Percentiles rank a stretch among this genome's conserved stretches.
Evolutionary conservation across 208 protist species (phyloP).

Genomic region (Acanthamoeba triangularis): DNA sequence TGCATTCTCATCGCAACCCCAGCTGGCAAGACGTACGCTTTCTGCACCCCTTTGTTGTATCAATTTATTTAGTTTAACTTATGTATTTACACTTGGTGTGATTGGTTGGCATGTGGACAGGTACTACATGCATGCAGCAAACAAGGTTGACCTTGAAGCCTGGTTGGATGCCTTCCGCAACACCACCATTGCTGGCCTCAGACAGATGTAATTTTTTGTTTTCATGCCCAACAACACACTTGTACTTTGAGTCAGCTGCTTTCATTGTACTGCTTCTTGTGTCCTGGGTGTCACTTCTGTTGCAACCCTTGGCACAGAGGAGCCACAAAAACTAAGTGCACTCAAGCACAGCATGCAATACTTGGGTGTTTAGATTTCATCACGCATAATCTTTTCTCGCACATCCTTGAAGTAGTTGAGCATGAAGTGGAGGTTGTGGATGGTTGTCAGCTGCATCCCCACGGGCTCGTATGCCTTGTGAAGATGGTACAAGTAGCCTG

Average conservation of each 20-base stretch:
- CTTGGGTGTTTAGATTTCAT: slow-evolving; percentile 48
- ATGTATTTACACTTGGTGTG: neutral
- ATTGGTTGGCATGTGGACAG: neutral
- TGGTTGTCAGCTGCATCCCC: slow-evolving; percentile 52
- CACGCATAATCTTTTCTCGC: neutral
- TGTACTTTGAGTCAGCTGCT: no score
- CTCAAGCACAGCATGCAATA: no score
- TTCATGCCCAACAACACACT: no score
- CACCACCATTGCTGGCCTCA: neutral
- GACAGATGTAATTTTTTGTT: neutral
- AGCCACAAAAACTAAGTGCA: no score
- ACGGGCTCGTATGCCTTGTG: slow-evolving; percentile 67
- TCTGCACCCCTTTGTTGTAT: neutral
- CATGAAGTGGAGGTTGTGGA: slow-evolving; percentile 77
- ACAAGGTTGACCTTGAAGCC: neutral
- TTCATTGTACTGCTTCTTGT: no score
- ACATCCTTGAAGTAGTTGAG: slow-evolving; percentile 33
- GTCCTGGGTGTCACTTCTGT: no score
- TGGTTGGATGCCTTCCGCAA: slow-evolving; percentile 2
- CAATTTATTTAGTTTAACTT: no score
- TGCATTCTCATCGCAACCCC: slow-evolving; percentile 44
- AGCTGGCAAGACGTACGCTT: slow-evolving; percentile 25
- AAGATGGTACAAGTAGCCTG: slow-evolving; percentile 67
- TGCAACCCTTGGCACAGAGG: no score
- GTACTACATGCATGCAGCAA: slow-evolving; percentile 2